Percentiles rank a stretch among this genome's conserved stretches.
These are phyloP conservation scores for Phytophthora agathidicida DNA, from an alignment of 352 stramenopile genomes.

Conservation along the genomic window DNA sequence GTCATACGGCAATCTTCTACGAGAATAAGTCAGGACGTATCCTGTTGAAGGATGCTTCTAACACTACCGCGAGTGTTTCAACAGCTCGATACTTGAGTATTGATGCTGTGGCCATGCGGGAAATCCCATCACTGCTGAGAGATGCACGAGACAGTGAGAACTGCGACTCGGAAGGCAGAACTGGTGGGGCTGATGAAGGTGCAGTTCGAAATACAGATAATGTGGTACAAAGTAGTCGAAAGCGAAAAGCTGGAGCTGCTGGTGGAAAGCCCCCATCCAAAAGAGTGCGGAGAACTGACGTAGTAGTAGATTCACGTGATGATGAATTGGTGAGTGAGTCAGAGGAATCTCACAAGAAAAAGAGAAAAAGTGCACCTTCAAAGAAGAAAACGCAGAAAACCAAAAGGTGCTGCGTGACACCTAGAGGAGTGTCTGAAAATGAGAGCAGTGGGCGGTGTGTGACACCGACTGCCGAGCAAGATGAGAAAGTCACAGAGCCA, in stretches of 20 bases:
- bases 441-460: conserved; percentile 6
- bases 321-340: too few species aligned
- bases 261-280: not conserved
- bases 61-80: not conserved
- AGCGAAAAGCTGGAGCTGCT: not conserved
- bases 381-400: not conserved
- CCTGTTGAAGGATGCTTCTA: too few species aligned
- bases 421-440: not conserved
- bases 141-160: not conserved
- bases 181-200: not conserved
- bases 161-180: not conserved
- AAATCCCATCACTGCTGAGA: not conserved
- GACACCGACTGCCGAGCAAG: conserved; percentile 5
- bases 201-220: too few species aligned
- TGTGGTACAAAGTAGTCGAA: too few species aligned
- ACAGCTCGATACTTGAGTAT: conserved; percentile 4
- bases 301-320: too few species aligned
- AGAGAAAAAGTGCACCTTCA: not conserved
- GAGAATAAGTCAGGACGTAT: conserved; percentile 10
- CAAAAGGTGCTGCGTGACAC: not conserved
- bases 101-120: conserved; percentile 1
- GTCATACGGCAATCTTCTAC: conserved; percentile 13
- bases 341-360: not conserved
- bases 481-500: too few species aligned
- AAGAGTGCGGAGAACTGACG: not conserved